A percentile compares a stretch with the other conserved stretches of the same genome.
Conservation (phyloP, 805 yeast species). For the Kluyveromyces nonfermentans region DNA sequence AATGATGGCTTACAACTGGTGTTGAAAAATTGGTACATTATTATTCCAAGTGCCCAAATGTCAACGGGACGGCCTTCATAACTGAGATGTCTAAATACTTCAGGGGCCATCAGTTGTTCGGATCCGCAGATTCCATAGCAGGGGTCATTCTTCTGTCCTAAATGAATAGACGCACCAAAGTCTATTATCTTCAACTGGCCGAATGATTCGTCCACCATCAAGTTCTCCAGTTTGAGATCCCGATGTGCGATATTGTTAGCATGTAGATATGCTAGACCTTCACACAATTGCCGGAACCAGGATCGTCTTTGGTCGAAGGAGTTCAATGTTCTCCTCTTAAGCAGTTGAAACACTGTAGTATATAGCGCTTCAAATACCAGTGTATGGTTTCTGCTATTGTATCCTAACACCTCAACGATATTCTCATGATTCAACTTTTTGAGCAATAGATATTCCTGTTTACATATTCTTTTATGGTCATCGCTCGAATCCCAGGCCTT, state of each 20-base stretch:
- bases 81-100: slow-evolving; percentile 44
- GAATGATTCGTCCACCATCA: slow-evolving; percentile 60
- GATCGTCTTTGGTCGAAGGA: background rate
- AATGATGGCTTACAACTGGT: background rate
- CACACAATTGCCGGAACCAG: slow-evolving; percentile 1
- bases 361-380: background rate
- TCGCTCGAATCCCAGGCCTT: slow-evolving; percentile 55
- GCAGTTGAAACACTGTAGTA: background rate
- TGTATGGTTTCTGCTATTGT: background rate
- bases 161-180: slow-evolving; percentile 83
- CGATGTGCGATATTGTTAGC: slow-evolving; percentile 82
- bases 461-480: slow-evolving; percentile 69
- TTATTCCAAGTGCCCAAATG: slow-evolving; percentile 89
- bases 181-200: slow-evolving; percentile 85
- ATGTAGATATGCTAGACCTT: slow-evolving; percentile 38
- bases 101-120: slow-evolving; percentile 94
- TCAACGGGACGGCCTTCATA: slow-evolving; percentile 91
- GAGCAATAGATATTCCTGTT: slow-evolving; percentile 29
- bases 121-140: slow-evolving; percentile 95
- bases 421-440: background rate
- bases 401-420: background rate
- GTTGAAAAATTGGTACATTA: slow-evolving; percentile 42
- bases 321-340: background rate
- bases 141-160: slow-evolving; percentile 51
- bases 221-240: slow-evolving; percentile 86